Percentiles rank a stretch among this genome's conserved stretches.
These are phyloP conservation scores for Peniophora sp. DNA, from an alignment of 1,284 basidiomycete species.

Conservation along the genomic window DNA sequence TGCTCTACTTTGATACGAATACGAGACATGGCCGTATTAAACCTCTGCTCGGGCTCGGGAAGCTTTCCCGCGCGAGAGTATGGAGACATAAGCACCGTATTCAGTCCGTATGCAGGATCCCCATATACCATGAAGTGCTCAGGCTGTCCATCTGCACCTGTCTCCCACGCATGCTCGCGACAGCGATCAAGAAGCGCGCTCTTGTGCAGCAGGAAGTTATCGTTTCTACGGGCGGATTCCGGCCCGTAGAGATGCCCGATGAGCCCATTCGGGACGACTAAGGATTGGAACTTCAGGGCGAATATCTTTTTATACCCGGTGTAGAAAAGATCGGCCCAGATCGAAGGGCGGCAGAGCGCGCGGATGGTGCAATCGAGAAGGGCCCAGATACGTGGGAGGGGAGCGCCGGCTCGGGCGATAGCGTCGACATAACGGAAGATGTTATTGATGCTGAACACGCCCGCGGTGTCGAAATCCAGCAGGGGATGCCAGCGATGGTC, in stretches of 20 bases:
- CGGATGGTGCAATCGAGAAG: constrained; percentile 22
- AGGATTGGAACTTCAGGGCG: constrained; percentile 18
- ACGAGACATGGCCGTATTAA: too few species aligned
- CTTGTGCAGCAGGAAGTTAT: constrained; percentile 13
- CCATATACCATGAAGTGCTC: too few species aligned
- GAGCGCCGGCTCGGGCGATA: constrained; percentile 14
- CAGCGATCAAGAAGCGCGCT: too few species aligned
- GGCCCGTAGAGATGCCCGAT: constrained; percentile 18
- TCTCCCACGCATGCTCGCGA: too few species aligned
- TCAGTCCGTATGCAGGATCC: too few species aligned
- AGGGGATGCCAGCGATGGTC: constrained; percentile 16
- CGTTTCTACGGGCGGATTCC: constrained; percentile 14
- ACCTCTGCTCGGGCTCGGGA: too few species aligned
- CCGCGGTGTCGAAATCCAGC: constrained; percentile 12
- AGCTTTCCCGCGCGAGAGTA: too few species aligned
- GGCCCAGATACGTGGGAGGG: constrained; percentile 10
- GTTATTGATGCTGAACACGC: constrained; percentile 7
- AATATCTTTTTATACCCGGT: constrained; percentile 19
- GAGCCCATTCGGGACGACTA: constrained; percentile 17
- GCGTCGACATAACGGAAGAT: not conserved
- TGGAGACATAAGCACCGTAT: too few species aligned
- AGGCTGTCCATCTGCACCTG: too few species aligned
- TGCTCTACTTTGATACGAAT: too few species aligned
- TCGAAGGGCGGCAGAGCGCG: constrained; percentile 11
- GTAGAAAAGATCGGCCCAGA: constrained; percentile 13